Base-by-base conservation (phyloP, 495 filamentous ascomycete genomes). In the Aspergillus cavernicola region DNA sequence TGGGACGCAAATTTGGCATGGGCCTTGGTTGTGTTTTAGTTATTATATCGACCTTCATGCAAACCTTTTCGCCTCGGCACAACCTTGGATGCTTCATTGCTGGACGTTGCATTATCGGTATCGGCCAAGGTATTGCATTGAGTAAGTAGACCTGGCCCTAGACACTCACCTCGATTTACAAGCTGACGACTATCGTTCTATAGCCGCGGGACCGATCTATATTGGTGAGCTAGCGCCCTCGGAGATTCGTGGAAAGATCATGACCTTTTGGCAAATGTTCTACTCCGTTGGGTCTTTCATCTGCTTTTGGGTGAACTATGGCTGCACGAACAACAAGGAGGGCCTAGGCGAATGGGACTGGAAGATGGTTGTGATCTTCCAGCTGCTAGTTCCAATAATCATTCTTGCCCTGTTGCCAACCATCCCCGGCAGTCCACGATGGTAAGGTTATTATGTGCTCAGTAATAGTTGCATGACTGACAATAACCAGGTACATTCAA, bases 261-360 rank as follows among this genome's bases (percentile, higher is more conserved):
- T 85, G 82, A 77, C 78, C n/a, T 81, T 84, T 56, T 85, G 80
- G 82, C 81, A 85, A 65, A 80, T 83, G 68, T 84, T 84, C 65
- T 85, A 84, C 68, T 78, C 73, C 22, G 82, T 84, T 24, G 81
- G 81, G 20, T 78, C 77, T 24, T 84, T 84, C 64, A 81, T 85
- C 58, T 82, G 81, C 58, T 82, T 78, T 71, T 82, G 78, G 80
- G 76, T 85, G 44, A 76, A 76, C 55, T 85, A 79, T 55, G 80
- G 72, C 6, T 77, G 78, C 66, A 75, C 72, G 22, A 66, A 81
- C 49, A 65, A 84, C 61, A 63, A 65, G 36, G 53, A 60, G n/a
- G 65, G 55, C 31, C 69, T 85, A 12, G 80, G 79, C 8, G 72
- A 85, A 50, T 84, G 81, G 81, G 79, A 83, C 57, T 83, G 80